phyloP scores from a whole-genome alignment of 2,329 filamentous ascomycete species.

The Phaeoacremonium minimum region DNA sequence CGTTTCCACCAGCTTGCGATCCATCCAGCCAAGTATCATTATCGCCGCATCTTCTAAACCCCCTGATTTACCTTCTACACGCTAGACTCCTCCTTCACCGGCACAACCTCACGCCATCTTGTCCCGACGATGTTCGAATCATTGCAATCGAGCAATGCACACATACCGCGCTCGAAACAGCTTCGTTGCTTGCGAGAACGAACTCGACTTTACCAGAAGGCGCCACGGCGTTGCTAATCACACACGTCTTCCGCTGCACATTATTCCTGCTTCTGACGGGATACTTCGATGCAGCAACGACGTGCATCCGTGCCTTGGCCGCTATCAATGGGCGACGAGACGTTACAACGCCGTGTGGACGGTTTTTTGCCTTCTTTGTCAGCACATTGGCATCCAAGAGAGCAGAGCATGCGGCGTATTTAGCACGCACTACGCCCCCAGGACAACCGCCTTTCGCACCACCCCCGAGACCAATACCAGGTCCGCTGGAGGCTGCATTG shows the following conservation, averaged over 20 bases:
- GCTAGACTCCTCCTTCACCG: constrained; percentile 82
- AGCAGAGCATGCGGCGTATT: constrained; percentile 35
- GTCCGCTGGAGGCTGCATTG: constrained; percentile 29
- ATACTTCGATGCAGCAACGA: constrained; percentile 67
- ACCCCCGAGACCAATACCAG: constrained; percentile 15
- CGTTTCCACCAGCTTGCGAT: constrained; percentile 73
- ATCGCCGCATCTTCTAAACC: constrained; percentile 69
- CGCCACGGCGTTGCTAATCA: constrained; percentile 71
- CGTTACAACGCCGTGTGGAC: constrained; percentile 73
- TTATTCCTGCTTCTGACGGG: constrained; percentile 74
- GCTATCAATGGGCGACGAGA: constrained; percentile 68
- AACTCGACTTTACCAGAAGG: constrained; percentile 58
- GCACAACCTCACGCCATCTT: constrained; percentile 77
- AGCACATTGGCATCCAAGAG: constrained; percentile 57
- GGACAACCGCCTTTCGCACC: constrained; percentile 17
- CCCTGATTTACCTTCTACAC: constrained; percentile 75
- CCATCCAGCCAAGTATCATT: constrained; percentile 62
- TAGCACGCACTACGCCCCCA: constrained; percentile 26
- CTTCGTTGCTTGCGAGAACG: constrained; percentile 66
- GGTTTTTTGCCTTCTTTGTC: constrained; percentile 78
- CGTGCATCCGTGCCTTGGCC: constrained; percentile 67
- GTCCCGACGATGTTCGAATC: constrained; percentile 59
- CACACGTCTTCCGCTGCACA: constrained; percentile 82
- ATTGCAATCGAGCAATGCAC: constrained; percentile 76
- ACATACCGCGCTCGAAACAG: constrained; percentile 71